Conservation (phyloP, 2,329 filamentous ascomycete genomes). For the Mycosphaerella arachidis region DNA sequence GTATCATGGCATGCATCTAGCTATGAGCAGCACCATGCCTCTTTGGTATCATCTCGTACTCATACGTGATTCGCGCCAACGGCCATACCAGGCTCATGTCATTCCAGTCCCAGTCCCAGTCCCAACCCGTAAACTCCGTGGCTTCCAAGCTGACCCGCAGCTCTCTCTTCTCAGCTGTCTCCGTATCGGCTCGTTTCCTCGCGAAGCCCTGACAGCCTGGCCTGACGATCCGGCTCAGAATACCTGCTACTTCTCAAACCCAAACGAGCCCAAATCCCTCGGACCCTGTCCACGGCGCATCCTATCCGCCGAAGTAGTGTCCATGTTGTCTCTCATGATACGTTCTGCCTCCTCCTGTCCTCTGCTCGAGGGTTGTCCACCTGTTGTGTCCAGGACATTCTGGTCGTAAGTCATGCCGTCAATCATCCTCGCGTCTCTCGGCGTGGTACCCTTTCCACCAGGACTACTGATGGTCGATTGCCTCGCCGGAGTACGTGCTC, state of each 20-base stretch:
- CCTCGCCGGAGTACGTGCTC: slow-evolving; percentile 57
- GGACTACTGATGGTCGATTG: slow-evolving; percentile 74
- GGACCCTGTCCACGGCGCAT: slow-evolving; percentile 41
- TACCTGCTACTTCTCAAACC: slow-evolving; percentile 49
- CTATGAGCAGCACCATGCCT: background rate
- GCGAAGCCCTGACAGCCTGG: background rate
- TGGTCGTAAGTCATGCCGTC: slow-evolving; percentile 46
- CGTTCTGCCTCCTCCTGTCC: slow-evolving; percentile 55
- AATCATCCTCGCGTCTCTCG: slow-evolving; percentile 40
- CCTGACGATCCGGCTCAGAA: background rate
- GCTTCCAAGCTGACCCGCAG: background rate
- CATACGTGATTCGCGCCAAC: background rate
- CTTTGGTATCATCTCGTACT: background rate
- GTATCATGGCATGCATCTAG: background rate
- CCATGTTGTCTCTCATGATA: slow-evolving; percentile 58
- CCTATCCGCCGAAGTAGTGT: slow-evolving; percentile 36
- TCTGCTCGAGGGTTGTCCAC: slow-evolving; percentile 16
- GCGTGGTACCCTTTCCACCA: slow-evolving; percentile 29
- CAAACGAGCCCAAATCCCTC: slow-evolving; percentile 53
- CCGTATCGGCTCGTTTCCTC: background rate
- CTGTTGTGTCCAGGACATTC: slow-evolving; percentile 38
- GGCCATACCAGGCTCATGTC: background rate
- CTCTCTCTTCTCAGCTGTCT: background rate
- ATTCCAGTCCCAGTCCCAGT: background rate
- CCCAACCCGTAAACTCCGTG: background rate